phyloP scores from a whole-genome alignment of 2,329 filamentous ascomycete genomes.

The Xylariaceae sp. region DNA sequence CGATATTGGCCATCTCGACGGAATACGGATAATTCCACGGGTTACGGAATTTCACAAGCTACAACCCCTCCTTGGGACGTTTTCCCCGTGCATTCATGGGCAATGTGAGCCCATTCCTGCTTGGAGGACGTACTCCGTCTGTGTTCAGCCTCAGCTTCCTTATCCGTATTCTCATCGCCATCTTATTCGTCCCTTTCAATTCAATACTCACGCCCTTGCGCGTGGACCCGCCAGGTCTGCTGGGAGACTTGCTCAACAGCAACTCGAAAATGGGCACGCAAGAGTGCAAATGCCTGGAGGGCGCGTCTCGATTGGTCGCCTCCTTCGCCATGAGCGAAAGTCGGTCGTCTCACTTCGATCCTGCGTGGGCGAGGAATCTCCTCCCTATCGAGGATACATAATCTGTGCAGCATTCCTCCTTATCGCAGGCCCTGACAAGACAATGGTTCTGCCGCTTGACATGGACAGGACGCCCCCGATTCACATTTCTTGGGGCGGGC shows the following conservation, averaged over 20 bases:
- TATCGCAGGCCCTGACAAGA: constrained; percentile 11
- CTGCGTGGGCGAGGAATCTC: not conserved
- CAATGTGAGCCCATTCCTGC: not conserved
- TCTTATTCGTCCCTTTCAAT: not conserved
- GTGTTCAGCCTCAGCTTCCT: not conserved
- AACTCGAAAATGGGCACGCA: not conserved
- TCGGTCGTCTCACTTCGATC: not conserved
- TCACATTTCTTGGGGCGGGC: constrained; percentile 6
- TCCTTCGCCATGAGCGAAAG: not conserved
- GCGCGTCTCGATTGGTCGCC: not conserved
- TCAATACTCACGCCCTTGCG: not conserved
- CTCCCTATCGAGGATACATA: not conserved
- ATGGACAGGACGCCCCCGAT: not conserved
- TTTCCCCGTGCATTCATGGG: not conserved
- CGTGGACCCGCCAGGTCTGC: not conserved
- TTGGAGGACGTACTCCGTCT: not conserved
- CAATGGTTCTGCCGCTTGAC: not conserved
- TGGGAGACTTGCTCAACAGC: not conserved
- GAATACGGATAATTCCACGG: too few relatives aligned
- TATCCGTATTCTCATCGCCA: not conserved
- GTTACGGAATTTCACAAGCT: too few relatives aligned
- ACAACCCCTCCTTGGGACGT: too few relatives aligned
- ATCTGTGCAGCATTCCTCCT: constrained; percentile 1
- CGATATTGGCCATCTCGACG: too few relatives aligned
- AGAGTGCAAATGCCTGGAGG: not conserved